These are phyloP conservation scores for Ensete ventricosum DNA, from an alignment of 176 grass and related monocot species.

Conservation along the genomic window DNA sequence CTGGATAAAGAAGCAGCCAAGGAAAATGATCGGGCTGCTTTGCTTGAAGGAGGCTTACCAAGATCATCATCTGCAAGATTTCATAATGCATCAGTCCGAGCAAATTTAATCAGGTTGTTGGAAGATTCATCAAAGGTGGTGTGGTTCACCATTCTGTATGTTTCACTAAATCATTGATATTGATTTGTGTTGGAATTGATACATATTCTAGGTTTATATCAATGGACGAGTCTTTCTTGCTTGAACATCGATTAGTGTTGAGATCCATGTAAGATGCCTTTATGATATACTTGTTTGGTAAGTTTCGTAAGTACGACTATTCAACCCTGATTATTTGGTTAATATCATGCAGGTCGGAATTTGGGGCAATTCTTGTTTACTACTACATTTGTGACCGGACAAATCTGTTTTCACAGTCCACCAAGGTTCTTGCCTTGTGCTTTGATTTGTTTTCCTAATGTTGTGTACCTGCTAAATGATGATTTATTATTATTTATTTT, in stretches of 20 bases:
- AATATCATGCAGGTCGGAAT: slow-evolving; percentile 42
- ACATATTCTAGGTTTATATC: slow-evolving; percentile 47
- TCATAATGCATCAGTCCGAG: slow-evolving; percentile 25
- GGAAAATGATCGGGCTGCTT: slow-evolving; percentile 16
- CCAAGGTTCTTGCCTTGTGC: slow-evolving; percentile 35
- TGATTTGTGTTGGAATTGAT: neutral
- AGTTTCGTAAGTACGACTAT: neutral
- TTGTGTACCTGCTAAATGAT: neutral
- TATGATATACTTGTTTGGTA: neutral
- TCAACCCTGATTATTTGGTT: neutral
- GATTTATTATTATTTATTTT: neutral
- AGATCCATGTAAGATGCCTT: slow-evolving; percentile 55
- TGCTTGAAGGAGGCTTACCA: slow-evolving; percentile 24
- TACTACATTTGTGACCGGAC: slow-evolving; percentile 75
- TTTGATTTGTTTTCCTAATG: neutral
- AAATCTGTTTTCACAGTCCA: slow-evolving; percentile 61
- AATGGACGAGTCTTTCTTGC: slow-evolving; percentile 61
- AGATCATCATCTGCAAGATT: slow-evolving; percentile 23
- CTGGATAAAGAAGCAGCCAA: slow-evolving; percentile 7
- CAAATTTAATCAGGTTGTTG: slow-evolving; percentile 54
- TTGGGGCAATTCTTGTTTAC: slow-evolving; percentile 59
- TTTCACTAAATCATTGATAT: slow-evolving; percentile 13
- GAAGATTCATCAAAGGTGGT: neutral
- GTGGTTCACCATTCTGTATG: neutral
- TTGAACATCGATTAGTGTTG: slow-evolving; percentile 46